Percentiles rank a stretch among this genome's conserved stretches.
These are phyloP conservation scores for Oryza glumipatula DNA, from an alignment of 176 grass and related monocot genomes.

Conservation along the genomic window DNA sequence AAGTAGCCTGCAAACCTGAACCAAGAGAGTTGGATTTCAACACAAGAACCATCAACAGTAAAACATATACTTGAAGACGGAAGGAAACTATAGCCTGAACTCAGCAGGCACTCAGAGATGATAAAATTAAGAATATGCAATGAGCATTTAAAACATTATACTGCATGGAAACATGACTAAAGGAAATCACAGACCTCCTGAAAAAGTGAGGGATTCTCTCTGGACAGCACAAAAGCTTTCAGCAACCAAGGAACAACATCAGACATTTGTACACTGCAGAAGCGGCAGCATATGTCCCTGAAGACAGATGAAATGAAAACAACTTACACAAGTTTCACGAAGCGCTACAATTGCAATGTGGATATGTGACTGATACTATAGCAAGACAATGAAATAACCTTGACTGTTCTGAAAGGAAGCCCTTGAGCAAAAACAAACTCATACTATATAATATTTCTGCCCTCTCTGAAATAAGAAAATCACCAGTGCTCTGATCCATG, in stretches of 20 bases:
- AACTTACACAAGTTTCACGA: conserved; percentile 22
- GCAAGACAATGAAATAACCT: conserved; percentile 51
- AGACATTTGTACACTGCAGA: conserved; percentile 59
- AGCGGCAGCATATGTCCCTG: conserved; percentile 66
- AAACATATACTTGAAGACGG: conserved; percentile 16
- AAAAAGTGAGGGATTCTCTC: conserved; percentile 63
- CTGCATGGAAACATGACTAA: conserved; percentile 13
- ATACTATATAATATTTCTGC: conserved; percentile 72
- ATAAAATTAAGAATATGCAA: conserved; percentile 14
- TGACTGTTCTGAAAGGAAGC: conserved; percentile 55
- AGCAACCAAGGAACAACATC: conserved; percentile 73
- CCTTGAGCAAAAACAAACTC: conserved; percentile 74
- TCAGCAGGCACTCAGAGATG: not conserved
- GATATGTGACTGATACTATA: conserved; percentile 1
- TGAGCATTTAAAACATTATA: conserved; percentile 20
- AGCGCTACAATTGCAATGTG: conserved; percentile 12
- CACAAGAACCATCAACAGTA: not conserved
- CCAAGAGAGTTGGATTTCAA: conserved; percentile 16
- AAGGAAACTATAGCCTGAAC: conserved; percentile 16
- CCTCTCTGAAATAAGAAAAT: conserved; percentile 62
- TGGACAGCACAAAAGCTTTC: conserved; percentile 72
- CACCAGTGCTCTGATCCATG: conserved; percentile 44
- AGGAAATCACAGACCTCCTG: conserved; percentile 70
- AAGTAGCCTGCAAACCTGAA: conserved; percentile 82
- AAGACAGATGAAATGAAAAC: conserved; percentile 25